Evolutionary conservation across 352 stramenopile species (phyloP), one percentile per base, ranked within the genome.

Genomic region (Globisporangium rhizosaccharum): DNA sequence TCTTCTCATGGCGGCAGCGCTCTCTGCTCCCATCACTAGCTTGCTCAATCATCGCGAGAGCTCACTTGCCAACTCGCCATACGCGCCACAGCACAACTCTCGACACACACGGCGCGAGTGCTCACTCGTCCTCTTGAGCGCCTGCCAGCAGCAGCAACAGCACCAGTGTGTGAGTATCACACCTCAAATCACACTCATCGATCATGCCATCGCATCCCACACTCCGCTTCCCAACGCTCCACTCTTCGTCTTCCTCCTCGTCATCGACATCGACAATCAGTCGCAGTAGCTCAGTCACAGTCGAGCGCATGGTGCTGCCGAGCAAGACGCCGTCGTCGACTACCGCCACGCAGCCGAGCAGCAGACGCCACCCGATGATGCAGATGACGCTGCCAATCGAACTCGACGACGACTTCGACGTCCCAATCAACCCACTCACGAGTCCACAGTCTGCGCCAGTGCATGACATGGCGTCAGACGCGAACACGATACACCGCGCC

Each of bases 171-270:
- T 39, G 33, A 10, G 7, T 39, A 39, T 39, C 33, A 39, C 33
- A 12, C 33, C 33, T 39, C 33, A 10, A 39, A 39, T 12, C 33
- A 12, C 41, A 30, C 49, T 8, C 15, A 15, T 10, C 44, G 18
- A 63, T 42, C 51, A 63, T 63, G 57, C 57, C 57, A 26, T 57
- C 57, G 6, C 57, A 63, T 58, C 57, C 57, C 50, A 58, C 57
- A 15, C 44, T 63, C 39, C 50, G 28, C 49, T 58, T 63, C 50
- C 41, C 51, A 20, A 49, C 57, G 28, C 50, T 57, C 42, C 54
- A 59, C 57, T 51, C 57, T 53, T 23, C 51, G 11, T 57, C 57
- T 57, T 56, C 33, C n/a, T 52, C 51, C 11, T 33, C 28, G 11
- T 8, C 53, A n/a, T 30, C 25, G 25, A 9, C 44, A 61, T 8